Percentiles rank a stretch among this genome's conserved stretches.
Evolutionary conservation across 495 filamentous ascomycete species (phyloP).

Genomic region (Letharia lupina): DNA sequence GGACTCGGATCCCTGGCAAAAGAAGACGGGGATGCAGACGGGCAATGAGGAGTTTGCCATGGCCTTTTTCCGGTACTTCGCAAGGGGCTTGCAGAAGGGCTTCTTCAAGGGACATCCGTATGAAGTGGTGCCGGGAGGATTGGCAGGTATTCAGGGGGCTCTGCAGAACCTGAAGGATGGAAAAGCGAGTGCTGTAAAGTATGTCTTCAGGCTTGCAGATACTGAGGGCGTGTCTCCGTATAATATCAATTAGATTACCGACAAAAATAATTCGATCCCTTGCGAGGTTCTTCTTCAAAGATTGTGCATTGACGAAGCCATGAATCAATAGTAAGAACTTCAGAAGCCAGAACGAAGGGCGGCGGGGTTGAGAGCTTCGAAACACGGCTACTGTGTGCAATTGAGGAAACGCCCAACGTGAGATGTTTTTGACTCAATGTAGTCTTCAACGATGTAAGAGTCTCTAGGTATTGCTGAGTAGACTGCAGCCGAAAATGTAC

Average conservation of each 20-base stretch:
- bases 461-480: no score
- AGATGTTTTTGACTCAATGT: no score
- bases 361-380: no score
- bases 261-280: neutral
- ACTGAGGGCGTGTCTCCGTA: slow-evolving; percentile 33
- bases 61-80: slow-evolving; percentile 45
- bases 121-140: slow-evolving; percentile 50
- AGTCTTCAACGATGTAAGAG: no score
- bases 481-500: no score
- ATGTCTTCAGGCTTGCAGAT: slow-evolving; percentile 59
- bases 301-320: no score
- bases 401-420: no score
- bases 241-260: neutral
- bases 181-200: slow-evolving; percentile 59
- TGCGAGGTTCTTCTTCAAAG: neutral
- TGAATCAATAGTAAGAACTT: no score
- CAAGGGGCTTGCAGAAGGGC: slow-evolving; percentile 43
- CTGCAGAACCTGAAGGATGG: slow-evolving; percentile 52
- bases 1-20: slow-evolving; percentile 20
- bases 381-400: no score
- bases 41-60: slow-evolving; percentile 47
- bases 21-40: slow-evolving; percentile 20
- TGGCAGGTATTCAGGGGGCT: slow-evolving; percentile 45
- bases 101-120: slow-evolving; percentile 52
- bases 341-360: no score